A percentile compares a stretch with the other conserved stretches of the same genome.
Evolutionary conservation across 106 monocot genomes (phyloP).

Genomic region (Xerophyta viscosa): DNA sequence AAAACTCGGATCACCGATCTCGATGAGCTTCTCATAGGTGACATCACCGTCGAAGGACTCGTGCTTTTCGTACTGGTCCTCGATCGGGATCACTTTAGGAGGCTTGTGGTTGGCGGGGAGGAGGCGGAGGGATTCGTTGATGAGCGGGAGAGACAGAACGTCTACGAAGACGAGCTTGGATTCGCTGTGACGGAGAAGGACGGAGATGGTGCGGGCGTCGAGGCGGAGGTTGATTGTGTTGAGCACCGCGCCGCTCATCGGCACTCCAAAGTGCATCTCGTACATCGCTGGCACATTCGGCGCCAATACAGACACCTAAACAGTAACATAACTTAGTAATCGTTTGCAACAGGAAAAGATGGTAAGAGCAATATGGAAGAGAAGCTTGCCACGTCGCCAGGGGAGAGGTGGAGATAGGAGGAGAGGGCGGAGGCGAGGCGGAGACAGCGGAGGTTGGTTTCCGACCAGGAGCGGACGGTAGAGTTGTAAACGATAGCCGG

Average conservation of each 20-base stretch:
- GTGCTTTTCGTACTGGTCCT: constrained; percentile 20
- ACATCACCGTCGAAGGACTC: neutral
- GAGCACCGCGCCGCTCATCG: too few relatives aligned
- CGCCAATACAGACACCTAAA: too few relatives aligned
- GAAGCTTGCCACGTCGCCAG: constrained; percentile 35
- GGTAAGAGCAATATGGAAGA: too few relatives aligned
- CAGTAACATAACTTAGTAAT: too few relatives aligned
- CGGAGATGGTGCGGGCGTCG: too few relatives aligned
- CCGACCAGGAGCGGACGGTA: constrained; percentile 36
- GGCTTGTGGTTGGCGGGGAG: constrained; percentile 1
- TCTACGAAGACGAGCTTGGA: too few relatives aligned
- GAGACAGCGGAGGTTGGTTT: constrained; percentile 39
- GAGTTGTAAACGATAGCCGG: constrained; percentile 33
- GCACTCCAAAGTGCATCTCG: too few relatives aligned
- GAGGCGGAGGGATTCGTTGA: constrained; percentile 13
- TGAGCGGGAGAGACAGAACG: constrained; percentile 8
- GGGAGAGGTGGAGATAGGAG: constrained; percentile 22
- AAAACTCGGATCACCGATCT: constrained; percentile 22
- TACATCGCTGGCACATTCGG: too few relatives aligned
- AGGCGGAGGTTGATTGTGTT: too few relatives aligned
- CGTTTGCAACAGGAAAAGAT: too few relatives aligned
- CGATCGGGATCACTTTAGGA: constrained; percentile 27
- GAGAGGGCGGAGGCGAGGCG: constrained; percentile 47
- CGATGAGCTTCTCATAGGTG: constrained; percentile 10
- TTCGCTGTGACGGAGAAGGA: too few relatives aligned